Percentiles rank a stretch among this genome's conserved stretches.
phyloP scores from a whole-genome alignment of 371 early-diverging fungal genomes.

The Aphelidium insulamus region DNA sequence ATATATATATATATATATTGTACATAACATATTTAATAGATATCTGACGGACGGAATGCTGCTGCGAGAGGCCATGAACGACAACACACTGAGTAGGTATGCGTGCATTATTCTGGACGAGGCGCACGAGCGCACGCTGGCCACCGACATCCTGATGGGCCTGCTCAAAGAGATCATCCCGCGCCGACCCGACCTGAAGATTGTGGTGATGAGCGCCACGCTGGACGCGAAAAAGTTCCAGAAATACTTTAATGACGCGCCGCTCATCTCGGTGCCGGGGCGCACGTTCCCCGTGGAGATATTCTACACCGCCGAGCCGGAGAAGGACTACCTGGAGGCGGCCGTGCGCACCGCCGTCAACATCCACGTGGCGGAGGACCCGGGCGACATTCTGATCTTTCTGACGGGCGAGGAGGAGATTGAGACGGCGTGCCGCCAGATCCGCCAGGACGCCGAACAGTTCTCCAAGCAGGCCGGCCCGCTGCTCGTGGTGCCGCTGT shows the following conservation, averaged over 20 bases:
- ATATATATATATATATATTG: neutral
- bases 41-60: conserved; percentile 98
- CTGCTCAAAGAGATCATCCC: conserved; percentile 51
- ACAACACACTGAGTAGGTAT: conserved; percentile 58
- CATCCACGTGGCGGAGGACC: conserved; percentile 58
- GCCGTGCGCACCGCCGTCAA: conserved; percentile 61
- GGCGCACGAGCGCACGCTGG: conserved; percentile 92
- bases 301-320: conserved; percentile 68
- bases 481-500: conserved; percentile 56
- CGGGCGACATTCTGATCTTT: conserved; percentile 74
- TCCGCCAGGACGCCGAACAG: conserved; percentile 37
- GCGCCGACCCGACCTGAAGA: conserved; percentile 46
- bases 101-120: conserved; percentile 91
- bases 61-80: conserved; percentile 88
- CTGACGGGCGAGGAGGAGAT: conserved; percentile 89
- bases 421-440: conserved; percentile 53
- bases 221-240: conserved; percentile 71
- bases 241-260: conserved; percentile 54
- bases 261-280: conserved; percentile 48
- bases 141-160: conserved; percentile 93
- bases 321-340: conserved; percentile 67
- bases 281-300: conserved; percentile 80
- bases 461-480: conserved; percentile 36
- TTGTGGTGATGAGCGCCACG: conserved; percentile 85
- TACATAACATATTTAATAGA: conserved; percentile 3